Percentiles rank a stretch among this genome's conserved stretches.
Evolutionary conservation across 163 green algal species (phyloP).

Genomic region (Scenedesmus sp.): DNA sequence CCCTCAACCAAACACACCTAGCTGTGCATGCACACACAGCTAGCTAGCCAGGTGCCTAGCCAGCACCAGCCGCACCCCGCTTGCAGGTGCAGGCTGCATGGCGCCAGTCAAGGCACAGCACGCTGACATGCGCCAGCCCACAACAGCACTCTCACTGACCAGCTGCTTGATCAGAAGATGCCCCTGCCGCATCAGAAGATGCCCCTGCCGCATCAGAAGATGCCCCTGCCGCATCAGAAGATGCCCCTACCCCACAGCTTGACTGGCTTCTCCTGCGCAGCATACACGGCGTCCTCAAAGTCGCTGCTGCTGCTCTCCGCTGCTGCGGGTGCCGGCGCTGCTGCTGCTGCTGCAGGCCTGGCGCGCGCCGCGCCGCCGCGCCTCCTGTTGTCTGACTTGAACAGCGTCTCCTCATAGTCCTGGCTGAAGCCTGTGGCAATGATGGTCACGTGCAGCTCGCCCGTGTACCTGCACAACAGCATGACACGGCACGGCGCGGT

Average conservation of each 20-base stretch:
- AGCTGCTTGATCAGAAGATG: not conserved
- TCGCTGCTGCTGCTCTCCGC: not conserved
- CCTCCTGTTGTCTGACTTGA: constrained; percentile 48
- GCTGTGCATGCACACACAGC: no score
- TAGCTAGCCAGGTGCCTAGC: not conserved
- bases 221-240: constrained; percentile 1
- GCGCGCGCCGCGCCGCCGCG: not conserved
- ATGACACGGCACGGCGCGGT: not conserved
- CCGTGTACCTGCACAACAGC: constrained; percentile 62
- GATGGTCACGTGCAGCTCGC: constrained; percentile 95
- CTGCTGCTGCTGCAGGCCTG: constrained; percentile 2
- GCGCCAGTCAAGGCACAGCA: not conserved
- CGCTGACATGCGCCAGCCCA: not conserved
- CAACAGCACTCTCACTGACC: not conserved
- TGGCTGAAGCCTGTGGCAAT: constrained; percentile 91
- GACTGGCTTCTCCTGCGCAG: not conserved
- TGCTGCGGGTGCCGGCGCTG: not conserved
- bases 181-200: constrained; percentile 22
- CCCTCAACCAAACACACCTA: no score
- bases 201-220: not conserved
- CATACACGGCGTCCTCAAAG: not conserved
- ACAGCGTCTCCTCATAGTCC: constrained; percentile 82
- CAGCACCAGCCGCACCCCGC: not conserved
- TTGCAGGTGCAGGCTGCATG: not conserved
- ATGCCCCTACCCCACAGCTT: constrained; percentile 32